Conservation (phyloP, 805 yeast species). For the Scheffersomyces coipomensis region DNA sequence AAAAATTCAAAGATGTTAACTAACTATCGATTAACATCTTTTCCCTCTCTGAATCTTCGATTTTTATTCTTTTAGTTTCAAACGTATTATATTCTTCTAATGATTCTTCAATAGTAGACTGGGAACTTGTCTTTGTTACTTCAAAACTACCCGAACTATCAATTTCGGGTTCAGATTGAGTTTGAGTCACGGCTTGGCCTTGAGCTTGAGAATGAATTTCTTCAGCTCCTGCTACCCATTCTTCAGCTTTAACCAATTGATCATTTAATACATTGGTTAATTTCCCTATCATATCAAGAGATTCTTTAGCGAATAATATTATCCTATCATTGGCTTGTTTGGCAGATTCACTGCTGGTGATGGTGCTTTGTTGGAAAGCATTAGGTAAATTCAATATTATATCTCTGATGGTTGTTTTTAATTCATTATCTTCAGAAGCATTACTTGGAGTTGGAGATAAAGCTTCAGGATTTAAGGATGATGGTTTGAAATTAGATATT, state of each 20-base stretch:
- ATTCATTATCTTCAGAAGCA: constrained; percentile 17
- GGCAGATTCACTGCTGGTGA: constrained; percentile 10
- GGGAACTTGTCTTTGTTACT: not conserved
- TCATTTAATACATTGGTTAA: constrained; percentile 84
- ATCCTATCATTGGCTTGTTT: constrained; percentile 58
- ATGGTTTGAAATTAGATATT: constrained; percentile 71
- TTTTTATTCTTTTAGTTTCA: constrained; percentile 9
- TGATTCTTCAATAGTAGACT: constrained; percentile 6
- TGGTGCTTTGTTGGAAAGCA: constrained; percentile 40
- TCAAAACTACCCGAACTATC: not conserved
- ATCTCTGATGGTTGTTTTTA: constrained; percentile 74
- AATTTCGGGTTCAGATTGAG: not conserved
- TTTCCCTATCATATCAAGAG: constrained; percentile 80
- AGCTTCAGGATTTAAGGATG: constrained; percentile 22
- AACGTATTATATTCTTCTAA: constrained; percentile 1
- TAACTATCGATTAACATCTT: not conserved
- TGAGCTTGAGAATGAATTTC: constrained; percentile 6
- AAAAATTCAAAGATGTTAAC: too few species aligned
- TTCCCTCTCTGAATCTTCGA: not conserved
- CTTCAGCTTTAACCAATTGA: constrained; percentile 80
- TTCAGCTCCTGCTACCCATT: constrained; percentile 61
- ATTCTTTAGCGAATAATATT: constrained; percentile 81
- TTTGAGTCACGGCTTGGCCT: constrained; percentile 1
- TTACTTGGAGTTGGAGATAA: constrained; percentile 10
- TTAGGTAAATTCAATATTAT: constrained; percentile 71